Evolutionary conservation across 495 filamentous ascomycete species (phyloP).

Genomic region (Aspergillus steynii): DNA sequence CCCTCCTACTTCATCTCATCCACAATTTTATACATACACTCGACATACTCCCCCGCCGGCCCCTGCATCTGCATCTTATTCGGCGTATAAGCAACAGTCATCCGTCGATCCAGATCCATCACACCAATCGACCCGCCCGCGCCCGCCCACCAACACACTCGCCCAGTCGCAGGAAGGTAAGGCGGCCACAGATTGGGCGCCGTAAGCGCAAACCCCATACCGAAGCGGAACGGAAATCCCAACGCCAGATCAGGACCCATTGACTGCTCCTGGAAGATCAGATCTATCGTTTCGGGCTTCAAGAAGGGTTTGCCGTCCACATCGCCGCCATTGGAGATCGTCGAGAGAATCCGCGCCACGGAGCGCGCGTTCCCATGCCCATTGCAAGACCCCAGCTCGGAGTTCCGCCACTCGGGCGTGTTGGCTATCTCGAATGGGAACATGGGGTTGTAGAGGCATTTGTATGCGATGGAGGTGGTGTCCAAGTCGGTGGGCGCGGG

Average conservation of each 20-base stretch:
- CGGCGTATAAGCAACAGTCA: constrained; percentile 35
- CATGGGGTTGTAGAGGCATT: background rate
- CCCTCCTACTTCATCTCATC: background rate
- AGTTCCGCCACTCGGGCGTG: background rate
- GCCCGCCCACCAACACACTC: constrained; percentile 29
- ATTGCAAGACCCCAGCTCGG: background rate
- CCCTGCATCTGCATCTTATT: constrained; percentile 24
- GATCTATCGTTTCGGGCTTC: background rate
- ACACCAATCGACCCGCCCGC: constrained; percentile 32
- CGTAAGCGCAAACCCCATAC: background rate
- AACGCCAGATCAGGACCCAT: background rate
- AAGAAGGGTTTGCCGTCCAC: background rate
- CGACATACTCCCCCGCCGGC: background rate
- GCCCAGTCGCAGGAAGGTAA: constrained; percentile 9
- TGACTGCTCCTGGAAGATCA: background rate
- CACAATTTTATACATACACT: background rate
- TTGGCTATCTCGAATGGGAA: background rate
- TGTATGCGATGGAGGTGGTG: background rate
- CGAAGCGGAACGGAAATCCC: background rate
- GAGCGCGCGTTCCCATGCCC: background rate
- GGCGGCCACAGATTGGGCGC: background rate
- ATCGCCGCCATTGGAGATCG: background rate
- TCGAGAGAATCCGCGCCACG: background rate
- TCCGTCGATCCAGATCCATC: constrained; percentile 28
- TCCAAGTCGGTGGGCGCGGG: background rate